Base-by-base conservation (phyloP, 495 filamentous ascomycete species). In the Staphylotrichum tortipilum region DNA sequence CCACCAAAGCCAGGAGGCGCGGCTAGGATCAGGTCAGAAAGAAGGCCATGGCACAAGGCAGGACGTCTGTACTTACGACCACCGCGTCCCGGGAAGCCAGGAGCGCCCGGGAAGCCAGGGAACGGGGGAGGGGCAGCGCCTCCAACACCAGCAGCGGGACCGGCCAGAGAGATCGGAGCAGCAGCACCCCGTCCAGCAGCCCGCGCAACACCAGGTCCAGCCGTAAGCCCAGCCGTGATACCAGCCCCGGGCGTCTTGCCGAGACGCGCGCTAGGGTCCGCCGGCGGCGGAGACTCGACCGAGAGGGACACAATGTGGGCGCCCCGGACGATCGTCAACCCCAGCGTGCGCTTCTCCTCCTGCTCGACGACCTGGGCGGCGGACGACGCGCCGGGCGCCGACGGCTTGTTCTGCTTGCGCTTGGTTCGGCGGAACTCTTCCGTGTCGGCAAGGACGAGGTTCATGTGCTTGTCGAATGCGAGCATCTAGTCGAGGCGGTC, bases 361-460 rank as follows among this genome's bases (percentile, higher is more conserved):
- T 86, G 81, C 72, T 94, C 89, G 54, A 92, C 73, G 39, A 84
- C 76, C 41, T 82, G 76, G 34, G 77, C 66, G 19, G 68, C 74
- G 11, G 63, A 60, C 21, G 69, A 68, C 41, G 77, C 68, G 47
- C 86, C 84, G 12, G 85, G 86, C 54, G 89, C 82, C 35, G 80
- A 70, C 53, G 80, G 72, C 74, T 94, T 94, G 37, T 77, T 70
- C 51, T 84, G 80, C 76, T 90, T 95, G 63, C 88, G 81, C 74
- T 92, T 94, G 51, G 91, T 87, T 57, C 86, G 85, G 60, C 92
- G 90, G 70, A 96, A 97, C 69, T 99, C 92, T 79, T 99, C 92
- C 62, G 94, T 96, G 63, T 99, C 92, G 64, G 91, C 94, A 40
- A 99, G 82, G 52, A 99, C 92, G 52, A 99, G 82, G 69, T 99